Conservation (phyloP, 2,329 filamentous ascomycete genomes). For the Periconia sp. region DNA sequence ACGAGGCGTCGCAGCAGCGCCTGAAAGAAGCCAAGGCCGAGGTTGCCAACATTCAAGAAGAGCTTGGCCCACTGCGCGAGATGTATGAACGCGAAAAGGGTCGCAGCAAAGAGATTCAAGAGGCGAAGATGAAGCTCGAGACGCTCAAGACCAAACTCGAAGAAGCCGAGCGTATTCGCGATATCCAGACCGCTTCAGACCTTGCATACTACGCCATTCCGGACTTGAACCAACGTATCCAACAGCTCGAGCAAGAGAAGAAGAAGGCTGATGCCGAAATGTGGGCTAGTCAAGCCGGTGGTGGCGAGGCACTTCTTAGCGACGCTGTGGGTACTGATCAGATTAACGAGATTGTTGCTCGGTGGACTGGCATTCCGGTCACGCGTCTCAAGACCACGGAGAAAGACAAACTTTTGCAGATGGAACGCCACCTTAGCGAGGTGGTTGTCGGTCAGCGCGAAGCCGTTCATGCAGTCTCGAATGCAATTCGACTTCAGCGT, state of each 20-base stretch:
- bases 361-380: conserved; percentile 98
- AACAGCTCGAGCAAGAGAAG: conserved; percentile 78
- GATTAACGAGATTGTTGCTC: conserved; percentile 97
- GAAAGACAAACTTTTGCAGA: conserved; percentile 97
- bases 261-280: conserved; percentile 72
- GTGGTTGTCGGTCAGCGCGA: conserved; percentile 93
- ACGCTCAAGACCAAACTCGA: conserved; percentile 88
- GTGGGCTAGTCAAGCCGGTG: conserved; percentile 59
- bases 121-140: conserved; percentile 93
- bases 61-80: conserved; percentile 85
- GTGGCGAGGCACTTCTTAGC: conserved; percentile 72
- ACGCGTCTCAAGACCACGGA: conserved; percentile 91
- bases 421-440: conserved; percentile 84
- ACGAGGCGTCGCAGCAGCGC: conserved; percentile 85
- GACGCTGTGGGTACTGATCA: conserved; percentile 95
- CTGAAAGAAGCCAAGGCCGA: conserved; percentile 83
- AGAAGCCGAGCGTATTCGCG: conserved; percentile 84
- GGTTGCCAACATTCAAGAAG: conserved; percentile 91
- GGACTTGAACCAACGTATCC: conserved; percentile 80
- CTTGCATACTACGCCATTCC: conserved; percentile 97
- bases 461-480: conserved; percentile 88
- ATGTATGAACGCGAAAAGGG: conserved; percentile 95
- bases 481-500: conserved; percentile 91
- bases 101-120: conserved; percentile 87
- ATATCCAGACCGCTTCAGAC: conserved; percentile 86